Evolutionary conservation across 768 basidiomycete genomes (phyloP), one percentile per base, ranked within the genome.

Genomic region (Auriscalpium orientale): DNA sequence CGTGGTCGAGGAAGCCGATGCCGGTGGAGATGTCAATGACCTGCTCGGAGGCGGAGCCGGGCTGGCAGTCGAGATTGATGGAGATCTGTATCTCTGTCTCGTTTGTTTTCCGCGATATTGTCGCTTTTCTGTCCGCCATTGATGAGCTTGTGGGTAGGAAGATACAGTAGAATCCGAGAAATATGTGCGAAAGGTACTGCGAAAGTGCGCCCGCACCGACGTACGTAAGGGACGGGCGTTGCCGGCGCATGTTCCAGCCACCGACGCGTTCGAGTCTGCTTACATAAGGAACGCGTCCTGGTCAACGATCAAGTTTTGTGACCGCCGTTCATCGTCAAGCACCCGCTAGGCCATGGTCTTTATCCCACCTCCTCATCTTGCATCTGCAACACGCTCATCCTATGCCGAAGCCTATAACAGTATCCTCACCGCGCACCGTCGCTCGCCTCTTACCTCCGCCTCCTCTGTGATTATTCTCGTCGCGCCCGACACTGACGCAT

Each of bases 1-100:
- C 95, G 77, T 99, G 97, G 71, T 99, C 95, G 38, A 98, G 79
- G 69, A 98, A 99, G n/a, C 97, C 97, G 57, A 99, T 95, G 28
- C 97, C 97, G 1, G 95, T 98, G 20, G 84, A 84, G 55, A 99
- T 77, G 34, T 89, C 75, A 64, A 99, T 98, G 37, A 71, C 73
- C 71, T 98, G 95, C 36, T 72, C 69, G 47, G 73, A 78, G 28
- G 74, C 73, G 7, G 80, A 72, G 49, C 83, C 84, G 4, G 91
- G 82, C 8, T 77, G 71, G 66, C 84, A 84, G 74, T 98, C 97
- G 52, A 99, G 81, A 67, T 84, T 78, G 62, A 99, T 74, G 37
- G 70, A 77, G 60, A 95, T 86, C n/a, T 87, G 77, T 58, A 98
- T 93, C 58, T 86, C 73, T 0, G 97, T 98, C 74, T 99, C 97